phyloP scores from a whole-genome alignment of 495 filamentous ascomycete species.

The Glarea lozoyensis region DNA sequence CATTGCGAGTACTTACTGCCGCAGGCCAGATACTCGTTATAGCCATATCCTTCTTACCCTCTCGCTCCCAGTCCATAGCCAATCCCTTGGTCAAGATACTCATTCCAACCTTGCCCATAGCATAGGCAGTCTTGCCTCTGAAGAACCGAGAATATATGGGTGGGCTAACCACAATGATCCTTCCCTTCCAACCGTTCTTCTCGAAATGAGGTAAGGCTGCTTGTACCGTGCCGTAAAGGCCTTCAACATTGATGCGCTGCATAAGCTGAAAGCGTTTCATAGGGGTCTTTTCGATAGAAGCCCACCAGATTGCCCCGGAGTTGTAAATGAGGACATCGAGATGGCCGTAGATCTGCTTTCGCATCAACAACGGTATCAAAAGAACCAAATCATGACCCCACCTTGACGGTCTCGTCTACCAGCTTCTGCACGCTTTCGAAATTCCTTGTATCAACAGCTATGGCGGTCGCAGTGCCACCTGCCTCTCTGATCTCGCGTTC shows the following conservation, averaged over 20 bases:
- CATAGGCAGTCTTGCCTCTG: conserved; percentile 79
- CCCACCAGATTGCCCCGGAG: conserved; percentile 83
- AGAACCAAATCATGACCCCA: conserved; percentile 10
- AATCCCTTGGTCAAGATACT: conserved; percentile 71
- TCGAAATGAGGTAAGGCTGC: conserved; percentile 54
- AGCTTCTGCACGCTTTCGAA: conserved; percentile 52
- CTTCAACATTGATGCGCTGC: conserved; percentile 74
- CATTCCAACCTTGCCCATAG: conserved; percentile 82
- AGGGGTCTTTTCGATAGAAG: conserved; percentile 62
- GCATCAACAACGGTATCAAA: neutral
- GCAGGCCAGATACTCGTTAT: conserved; percentile 81
- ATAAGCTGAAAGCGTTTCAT: conserved; percentile 73
- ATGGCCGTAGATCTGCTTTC: conserved; percentile 41
- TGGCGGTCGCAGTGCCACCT: conserved; percentile 54
- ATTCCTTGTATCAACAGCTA: conserved; percentile 64
- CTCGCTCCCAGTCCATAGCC: conserved; percentile 71
- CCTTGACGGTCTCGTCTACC: conserved; percentile 50
- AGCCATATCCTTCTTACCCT: conserved; percentile 59
- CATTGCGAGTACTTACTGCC: conserved; percentile 45
- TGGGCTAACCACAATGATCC: conserved; percentile 74
- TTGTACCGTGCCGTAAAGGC: conserved; percentile 61
- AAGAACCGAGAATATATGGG: conserved; percentile 84
- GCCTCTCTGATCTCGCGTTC: conserved; percentile 64
- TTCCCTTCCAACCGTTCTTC: conserved; percentile 41
- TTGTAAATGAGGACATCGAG: conserved; percentile 77